Conservation (phyloP, 1,139 yeast species). For the Candida neerlandica region DNA sequence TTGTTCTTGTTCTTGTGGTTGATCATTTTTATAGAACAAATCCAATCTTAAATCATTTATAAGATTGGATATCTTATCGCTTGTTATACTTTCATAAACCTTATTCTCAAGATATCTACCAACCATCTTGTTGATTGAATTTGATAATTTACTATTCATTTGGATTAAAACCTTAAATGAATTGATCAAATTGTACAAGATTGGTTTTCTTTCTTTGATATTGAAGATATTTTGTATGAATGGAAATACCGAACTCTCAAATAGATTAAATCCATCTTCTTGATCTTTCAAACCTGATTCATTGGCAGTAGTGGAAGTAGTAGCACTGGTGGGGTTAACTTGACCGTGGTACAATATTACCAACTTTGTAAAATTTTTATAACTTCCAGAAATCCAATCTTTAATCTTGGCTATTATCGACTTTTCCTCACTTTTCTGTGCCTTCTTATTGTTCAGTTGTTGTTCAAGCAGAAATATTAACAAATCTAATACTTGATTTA, state of each 20-base stretch:
- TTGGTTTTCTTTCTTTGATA: conserved; percentile 32
- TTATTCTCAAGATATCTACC: conserved; percentile 20
- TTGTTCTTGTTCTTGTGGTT: not conserved
- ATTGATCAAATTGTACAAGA: conserved; percentile 22
- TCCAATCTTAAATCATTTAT: conserved; percentile 22
- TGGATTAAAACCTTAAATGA: conserved; percentile 17
- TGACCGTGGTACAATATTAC: not conserved
- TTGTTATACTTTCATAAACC: conserved; percentile 21
- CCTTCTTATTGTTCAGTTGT: not conserved
- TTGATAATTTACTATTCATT: conserved; percentile 17
- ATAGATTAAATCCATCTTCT: conserved; percentile 16
- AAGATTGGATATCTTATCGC: conserved; percentile 21
- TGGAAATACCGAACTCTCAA: conserved; percentile 25
- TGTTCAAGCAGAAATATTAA: not conserved
- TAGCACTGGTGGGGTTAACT: not conserved
- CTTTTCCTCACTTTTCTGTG: not conserved
- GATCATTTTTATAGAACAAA: conserved; percentile 21
- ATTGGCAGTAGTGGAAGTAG: not conserved
- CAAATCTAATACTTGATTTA: conserved; percentile 13
- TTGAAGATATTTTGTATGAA: conserved; percentile 31
- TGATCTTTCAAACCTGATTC: conserved; percentile 1
- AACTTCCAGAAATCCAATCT: conserved; percentile 1
- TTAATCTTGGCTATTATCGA: not conserved
- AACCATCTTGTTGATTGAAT: conserved; percentile 22
- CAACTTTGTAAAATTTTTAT: conserved; percentile 2